These are phyloP conservation scores for Xylaria sp. DNA, from an alignment of 2,329 filamentous ascomycete genomes.

Conservation along the genomic window DNA sequence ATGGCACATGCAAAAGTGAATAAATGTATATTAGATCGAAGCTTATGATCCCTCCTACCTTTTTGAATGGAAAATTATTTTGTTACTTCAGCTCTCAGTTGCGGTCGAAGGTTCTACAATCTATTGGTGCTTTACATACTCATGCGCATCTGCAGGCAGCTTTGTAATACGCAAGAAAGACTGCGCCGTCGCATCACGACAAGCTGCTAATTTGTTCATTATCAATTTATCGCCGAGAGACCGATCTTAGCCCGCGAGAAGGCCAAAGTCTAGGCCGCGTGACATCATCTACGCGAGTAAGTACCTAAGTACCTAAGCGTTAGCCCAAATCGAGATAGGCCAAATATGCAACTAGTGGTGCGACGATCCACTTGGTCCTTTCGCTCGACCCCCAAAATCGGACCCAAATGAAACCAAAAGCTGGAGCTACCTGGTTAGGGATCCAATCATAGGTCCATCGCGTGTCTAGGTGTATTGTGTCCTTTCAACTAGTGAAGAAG, in stretches of 20 bases:
- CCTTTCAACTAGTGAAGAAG: slow-evolving; percentile 47
- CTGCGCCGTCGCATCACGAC: neutral
- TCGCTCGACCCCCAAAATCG: neutral
- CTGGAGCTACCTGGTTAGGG: slow-evolving; percentile 39
- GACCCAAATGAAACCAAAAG: slow-evolving; percentile 24
- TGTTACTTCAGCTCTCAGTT: neutral
- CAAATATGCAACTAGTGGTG: slow-evolving; percentile 29
- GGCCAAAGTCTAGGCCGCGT: neutral
- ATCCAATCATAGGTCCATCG: slow-evolving; percentile 56
- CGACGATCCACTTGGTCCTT: slow-evolving; percentile 1
- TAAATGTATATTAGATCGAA: neutral
- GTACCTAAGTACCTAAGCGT: neutral
- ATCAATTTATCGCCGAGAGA: slow-evolving; percentile 39
- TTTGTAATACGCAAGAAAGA: slow-evolving; percentile 56
- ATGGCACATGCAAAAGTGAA: neutral
- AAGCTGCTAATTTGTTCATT: neutral
- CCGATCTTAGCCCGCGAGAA: neutral
- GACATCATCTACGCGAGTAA: neutral
- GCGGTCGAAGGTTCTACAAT: slow-evolving; percentile 44
- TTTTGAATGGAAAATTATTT: neutral
- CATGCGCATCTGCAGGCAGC: slow-evolving; percentile 46
- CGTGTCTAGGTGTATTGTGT: slow-evolving; percentile 53
- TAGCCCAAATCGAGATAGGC: slow-evolving; percentile 17
- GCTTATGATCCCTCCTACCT: slow-evolving; percentile 11
- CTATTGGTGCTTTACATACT: slow-evolving; percentile 13